Evolutionary conservation across 2,329 filamentous ascomycete genomes (phyloP).

Genomic region (Botrytis medusae): DNA sequence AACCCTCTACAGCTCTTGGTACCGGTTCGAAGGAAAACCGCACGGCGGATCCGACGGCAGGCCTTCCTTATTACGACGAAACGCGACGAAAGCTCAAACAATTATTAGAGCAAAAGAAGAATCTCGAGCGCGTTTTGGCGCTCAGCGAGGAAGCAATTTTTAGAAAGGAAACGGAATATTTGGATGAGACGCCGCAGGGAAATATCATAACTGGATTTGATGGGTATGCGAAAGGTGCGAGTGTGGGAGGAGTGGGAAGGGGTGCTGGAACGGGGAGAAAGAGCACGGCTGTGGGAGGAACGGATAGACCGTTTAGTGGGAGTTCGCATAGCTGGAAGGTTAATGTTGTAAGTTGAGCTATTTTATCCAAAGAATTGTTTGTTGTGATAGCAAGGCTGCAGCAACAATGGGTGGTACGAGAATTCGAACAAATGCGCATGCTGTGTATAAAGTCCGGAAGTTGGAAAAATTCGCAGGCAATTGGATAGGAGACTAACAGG

Average conservation of each 20-base stretch:
- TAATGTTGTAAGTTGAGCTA: constrained; percentile 40
- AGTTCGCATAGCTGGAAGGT: constrained; percentile 60
- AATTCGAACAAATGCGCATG: neutral
- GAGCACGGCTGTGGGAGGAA: constrained; percentile 59
- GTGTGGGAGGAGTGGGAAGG: constrained; percentile 49
- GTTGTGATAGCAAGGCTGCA: neutral
- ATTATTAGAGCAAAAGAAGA: constrained; percentile 63
- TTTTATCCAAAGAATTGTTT: neutral
- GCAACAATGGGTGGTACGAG: neutral
- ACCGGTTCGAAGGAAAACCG: constrained; percentile 42
- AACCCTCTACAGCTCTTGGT: neutral
- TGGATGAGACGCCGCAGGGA: constrained; percentile 83
- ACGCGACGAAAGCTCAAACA: constrained; percentile 66
- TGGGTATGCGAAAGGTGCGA: constrained; percentile 90
- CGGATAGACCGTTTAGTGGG: constrained; percentile 66
- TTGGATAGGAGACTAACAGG: neutral
- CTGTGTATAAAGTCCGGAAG: neutral
- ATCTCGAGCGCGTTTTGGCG: constrained; percentile 39
- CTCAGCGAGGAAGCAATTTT: constrained; percentile 74
- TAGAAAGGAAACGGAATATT: constrained; percentile 80
- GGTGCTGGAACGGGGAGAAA: constrained; percentile 60
- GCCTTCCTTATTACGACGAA: constrained; percentile 70
- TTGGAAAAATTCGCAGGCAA: neutral
- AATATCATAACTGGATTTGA: constrained; percentile 99
- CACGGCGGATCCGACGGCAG: constrained; percentile 48